Evolutionary conservation across 2,329 filamentous ascomycete species (phyloP), one percentile per base, ranked within the genome.

Genomic region (Fusarium sp.): DNA sequence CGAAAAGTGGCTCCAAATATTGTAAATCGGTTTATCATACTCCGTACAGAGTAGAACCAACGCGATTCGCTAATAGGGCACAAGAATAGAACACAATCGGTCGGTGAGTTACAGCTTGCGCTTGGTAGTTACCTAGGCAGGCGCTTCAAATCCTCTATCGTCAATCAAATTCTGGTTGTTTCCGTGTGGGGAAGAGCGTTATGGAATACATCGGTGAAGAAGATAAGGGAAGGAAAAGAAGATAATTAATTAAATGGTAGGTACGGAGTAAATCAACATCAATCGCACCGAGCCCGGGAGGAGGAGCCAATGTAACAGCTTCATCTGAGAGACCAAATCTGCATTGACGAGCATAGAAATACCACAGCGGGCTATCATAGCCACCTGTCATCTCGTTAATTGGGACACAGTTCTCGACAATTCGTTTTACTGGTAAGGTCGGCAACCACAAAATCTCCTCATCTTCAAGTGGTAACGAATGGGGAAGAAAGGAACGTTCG

Each of bases 1-100:
- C 19, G 42, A 73, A 72, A 72, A 75, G 72, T 73, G 72, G 73
- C 61, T 41, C 58, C 44, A 38, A 62, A 39, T 29, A 55, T 48
- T 18, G n/a, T 60, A 51, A 60, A 64, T 41, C 35, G 61, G 66
- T 45, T 66, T 63, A 66, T 62, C 63, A 66, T 35, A 29, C 9
- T n/a, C n/a, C n/a, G n/a, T n/a, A n/a, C n/a, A n/a, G n/a, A n/a
- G 29, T 56, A 56, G 44, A 73, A 48, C 44, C 42, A 48, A 48
- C 39, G 35, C 51, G 61, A 60, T 58, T 52, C 60, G 25, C 29
- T 39, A 64, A 69, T 49, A 64, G 62, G 39, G 59, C 37, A 42
- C 41, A 31, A 61, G 51, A 60, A 55, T 29, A 61, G 60, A 59
- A 55, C 41, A 70, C 63, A 42, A 48, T 58, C 59, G 27, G 48